These are phyloP conservation scores for Vachellia collinsii DNA, from an alignment of 306 rosid species.

Conservation along the genomic window DNA sequence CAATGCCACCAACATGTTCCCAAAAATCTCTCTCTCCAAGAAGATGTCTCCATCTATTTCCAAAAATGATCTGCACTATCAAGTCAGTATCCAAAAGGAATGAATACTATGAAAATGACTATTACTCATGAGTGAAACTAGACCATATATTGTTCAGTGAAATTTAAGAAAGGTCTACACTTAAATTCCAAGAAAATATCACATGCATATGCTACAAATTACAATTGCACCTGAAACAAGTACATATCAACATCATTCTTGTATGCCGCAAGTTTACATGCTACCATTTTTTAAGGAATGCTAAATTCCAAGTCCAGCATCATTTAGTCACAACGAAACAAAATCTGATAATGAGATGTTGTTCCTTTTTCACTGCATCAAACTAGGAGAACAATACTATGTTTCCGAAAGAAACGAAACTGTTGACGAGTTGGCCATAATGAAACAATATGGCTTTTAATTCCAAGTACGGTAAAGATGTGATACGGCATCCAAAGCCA, in stretches of 20 bases:
- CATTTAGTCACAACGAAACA: slow-evolving; percentile 23
- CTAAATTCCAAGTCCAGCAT: slow-evolving; percentile 25
- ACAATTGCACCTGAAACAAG: slow-evolving; percentile 9
- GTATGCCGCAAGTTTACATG: slow-evolving; percentile 16
- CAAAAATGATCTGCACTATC: slow-evolving; percentile 84
- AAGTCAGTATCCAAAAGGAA: slow-evolving; percentile 36
- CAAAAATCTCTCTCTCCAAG: slow-evolving; percentile 89
- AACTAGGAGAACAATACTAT: background rate
- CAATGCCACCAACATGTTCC: slow-evolving; percentile 97
- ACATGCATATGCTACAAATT: slow-evolving; percentile 11
- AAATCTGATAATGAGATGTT: slow-evolving; percentile 11
- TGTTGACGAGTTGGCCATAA: background rate
- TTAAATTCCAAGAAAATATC: slow-evolving; percentile 25
- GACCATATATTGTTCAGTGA: slow-evolving; percentile 21
- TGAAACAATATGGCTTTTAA: slow-evolving; percentile 8
- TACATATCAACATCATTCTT: slow-evolving; percentile 31
- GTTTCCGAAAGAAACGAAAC: background rate
- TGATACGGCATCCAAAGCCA: slow-evolving; percentile 29
- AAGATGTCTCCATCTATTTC: slow-evolving; percentile 97
- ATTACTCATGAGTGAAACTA: slow-evolving; percentile 17
- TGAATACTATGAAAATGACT: slow-evolving; percentile 16
- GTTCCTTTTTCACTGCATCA: background rate
- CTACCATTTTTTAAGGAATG: slow-evolving; percentile 16
- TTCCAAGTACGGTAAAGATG: slow-evolving; percentile 25
- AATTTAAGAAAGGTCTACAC: slow-evolving; percentile 8